These are phyloP conservation scores for Adansonia gregorii DNA, from an alignment of 441 rosid species.

Conservation along the genomic window DNA sequence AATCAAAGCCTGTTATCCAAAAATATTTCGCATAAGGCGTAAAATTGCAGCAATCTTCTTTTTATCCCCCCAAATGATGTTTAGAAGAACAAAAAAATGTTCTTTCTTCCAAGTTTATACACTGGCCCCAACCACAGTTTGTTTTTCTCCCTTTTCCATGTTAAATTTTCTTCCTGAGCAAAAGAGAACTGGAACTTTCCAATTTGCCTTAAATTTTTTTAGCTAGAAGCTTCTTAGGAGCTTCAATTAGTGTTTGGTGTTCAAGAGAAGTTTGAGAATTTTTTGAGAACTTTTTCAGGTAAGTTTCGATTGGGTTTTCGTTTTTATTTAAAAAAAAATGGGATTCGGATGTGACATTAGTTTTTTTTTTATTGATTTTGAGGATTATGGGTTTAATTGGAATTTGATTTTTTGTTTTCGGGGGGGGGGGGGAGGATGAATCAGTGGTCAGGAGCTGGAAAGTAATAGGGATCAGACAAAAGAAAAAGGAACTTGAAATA, in stretches of 20 bases:
- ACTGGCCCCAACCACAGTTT: not conserved
- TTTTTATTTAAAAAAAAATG: slow-evolving; percentile 5
- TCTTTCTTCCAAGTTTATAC: not conserved
- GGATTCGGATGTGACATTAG: slow-evolving; percentile 3
- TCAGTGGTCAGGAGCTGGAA: not conserved
- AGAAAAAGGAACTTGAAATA: not conserved
- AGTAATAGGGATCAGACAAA: not conserved
- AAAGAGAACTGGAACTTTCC: not conserved
- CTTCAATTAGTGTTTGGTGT: not conserved
- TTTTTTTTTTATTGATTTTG: not conserved
- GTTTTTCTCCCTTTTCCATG: not conserved
- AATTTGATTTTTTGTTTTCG: not conserved
- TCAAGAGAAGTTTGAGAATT: slow-evolving; percentile 1
- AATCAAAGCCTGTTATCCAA: not conserved
- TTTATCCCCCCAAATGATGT: not conserved
- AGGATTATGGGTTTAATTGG: not conserved
- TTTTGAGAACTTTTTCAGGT: slow-evolving; percentile 37
- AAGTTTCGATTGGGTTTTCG: slow-evolving; percentile 21
- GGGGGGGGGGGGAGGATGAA: not conserved
- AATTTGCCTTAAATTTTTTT: not conserved
- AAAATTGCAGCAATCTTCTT: not conserved
- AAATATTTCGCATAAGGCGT: not conserved
- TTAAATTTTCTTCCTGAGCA: not conserved
- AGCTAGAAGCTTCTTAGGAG: slow-evolving; percentile 17
- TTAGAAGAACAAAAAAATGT: not conserved